Base-by-base conservation (phyloP, 2,329 filamentous ascomycete genomes). In the Colletotrichum musae region DNA sequence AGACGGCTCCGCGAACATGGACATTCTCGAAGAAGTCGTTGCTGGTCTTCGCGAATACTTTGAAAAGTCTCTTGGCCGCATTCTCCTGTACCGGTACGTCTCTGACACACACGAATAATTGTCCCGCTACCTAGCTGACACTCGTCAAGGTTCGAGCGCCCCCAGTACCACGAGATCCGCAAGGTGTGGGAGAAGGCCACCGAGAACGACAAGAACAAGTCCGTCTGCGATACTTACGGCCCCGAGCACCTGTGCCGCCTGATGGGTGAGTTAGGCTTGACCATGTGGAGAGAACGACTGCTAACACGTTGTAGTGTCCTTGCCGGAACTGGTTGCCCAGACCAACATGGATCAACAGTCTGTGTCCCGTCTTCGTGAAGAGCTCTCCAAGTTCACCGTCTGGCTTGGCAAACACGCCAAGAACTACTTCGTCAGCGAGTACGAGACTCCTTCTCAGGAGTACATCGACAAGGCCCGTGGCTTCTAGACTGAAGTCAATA, bases 281-380 rank as follows among this genome's bases (percentile, higher is more conserved):
- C 2, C 15, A 16, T 21, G 21, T 18, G 2, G 10, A 48, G 10
- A 48, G 45, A 45, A 28, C 47, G 28, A 65, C 6, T 74, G 39
- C 67, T 70, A 52, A 70, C 15, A n/a, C n/a, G 50, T 52, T 47
- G 43, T 12, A 97, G 95, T 97, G 4, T 92, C 93, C 1, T 90
- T 98, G 74, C 95, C 96, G 0, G 96, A 99, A 78, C 90, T 98
- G 48, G 91, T 98, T 71, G 95, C 95, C 4, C 96, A 99, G 79
- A 99, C 96, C 60, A 98, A 98, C 82, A 97, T 99, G 94, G 96
- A 98, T 77, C 87, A 92, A 61, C 94, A 97, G 79, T 95, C 94
- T 2, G 94, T 97, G 50, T 93, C 92, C 71, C 92, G 94, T 54
- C 89, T 98, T 28, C 92, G 94, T 13, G 94, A 98, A 75, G 96